These are phyloP conservation scores for Jaapia argillacea DNA, from an alignment of 768 basidiomycete species.

Conservation along the genomic window DNA sequence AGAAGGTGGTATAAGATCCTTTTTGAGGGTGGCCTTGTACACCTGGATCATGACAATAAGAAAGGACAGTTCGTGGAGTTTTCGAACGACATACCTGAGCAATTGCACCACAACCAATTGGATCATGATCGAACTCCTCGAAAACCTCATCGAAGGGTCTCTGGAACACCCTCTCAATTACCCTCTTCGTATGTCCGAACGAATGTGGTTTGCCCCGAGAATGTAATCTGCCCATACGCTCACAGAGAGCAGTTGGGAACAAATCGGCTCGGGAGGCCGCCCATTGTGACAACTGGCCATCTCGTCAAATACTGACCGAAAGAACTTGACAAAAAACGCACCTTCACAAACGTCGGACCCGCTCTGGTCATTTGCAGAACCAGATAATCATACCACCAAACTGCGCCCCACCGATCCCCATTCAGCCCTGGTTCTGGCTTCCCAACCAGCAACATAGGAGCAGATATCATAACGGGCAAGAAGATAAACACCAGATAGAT, in stretches of 20 bases:
- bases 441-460: constrained; percentile 77
- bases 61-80: constrained; percentile 1
- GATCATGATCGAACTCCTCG: constrained; percentile 74
- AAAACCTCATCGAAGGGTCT: constrained; percentile 83
- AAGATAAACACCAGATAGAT: constrained; percentile 77
- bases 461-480: constrained; percentile 72
- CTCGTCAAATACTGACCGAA: background rate
- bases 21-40: constrained; percentile 78
- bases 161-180: constrained; percentile 79
- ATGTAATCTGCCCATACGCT: constrained; percentile 76
- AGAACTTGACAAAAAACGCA: constrained; percentile 18
- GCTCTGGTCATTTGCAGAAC: constrained; percentile 87
- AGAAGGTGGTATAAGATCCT: constrained; percentile 76
- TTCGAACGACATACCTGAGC: constrained; percentile 52
- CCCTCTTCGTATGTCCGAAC: constrained; percentile 64
- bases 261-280: constrained; percentile 92
- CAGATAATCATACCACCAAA: constrained; percentile 96
- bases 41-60: constrained; percentile 41
- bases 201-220: constrained; percentile 81
- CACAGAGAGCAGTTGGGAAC: constrained; percentile 81
- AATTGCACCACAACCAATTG: constrained; percentile 98
- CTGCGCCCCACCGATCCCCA: constrained; percentile 84
- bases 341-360: constrained; percentile 97
- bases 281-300: constrained; percentile 86
- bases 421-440: constrained; percentile 39